phyloP scores from a whole-genome alignment of 169 alveolate species.

The Eimeria praecox region DNA sequence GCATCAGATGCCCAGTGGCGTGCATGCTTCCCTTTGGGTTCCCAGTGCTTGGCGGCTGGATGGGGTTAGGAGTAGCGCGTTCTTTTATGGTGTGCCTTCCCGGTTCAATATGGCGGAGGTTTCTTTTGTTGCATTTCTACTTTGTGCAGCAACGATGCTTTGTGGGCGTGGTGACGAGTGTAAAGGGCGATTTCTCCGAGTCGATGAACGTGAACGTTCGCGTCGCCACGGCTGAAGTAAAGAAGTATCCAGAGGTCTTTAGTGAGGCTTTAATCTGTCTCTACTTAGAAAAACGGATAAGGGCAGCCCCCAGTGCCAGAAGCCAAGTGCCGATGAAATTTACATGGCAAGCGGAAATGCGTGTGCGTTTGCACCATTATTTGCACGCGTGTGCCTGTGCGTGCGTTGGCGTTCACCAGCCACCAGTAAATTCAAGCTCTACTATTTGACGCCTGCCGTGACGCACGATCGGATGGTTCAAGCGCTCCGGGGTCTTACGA shows the following conservation, averaged over 20 bases:
- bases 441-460: conserved; percentile 81
- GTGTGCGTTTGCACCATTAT: neutral
- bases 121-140: neutral
- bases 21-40: neutral
- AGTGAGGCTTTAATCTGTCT: conserved; percentile 9
- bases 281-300: neutral
- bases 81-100: neutral
- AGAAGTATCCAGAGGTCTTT: conserved; percentile 75
- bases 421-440: conserved; percentile 69
- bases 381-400: neutral
- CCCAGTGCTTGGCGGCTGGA: neutral
- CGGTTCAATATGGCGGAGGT: neutral
- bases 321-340: neutral
- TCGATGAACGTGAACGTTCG: conserved; percentile 78
- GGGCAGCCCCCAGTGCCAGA: neutral
- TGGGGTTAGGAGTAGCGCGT: neutral
- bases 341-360: neutral
- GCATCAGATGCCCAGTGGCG: neutral
- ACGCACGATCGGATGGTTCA: conserved; percentile 82
- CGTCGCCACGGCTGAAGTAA: conserved; percentile 81
- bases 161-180: conserved; percentile 82
- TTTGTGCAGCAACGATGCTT: conserved; percentile 77
- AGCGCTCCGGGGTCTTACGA: conserved; percentile 82
- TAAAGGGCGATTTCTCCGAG: conserved; percentile 67
- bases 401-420: conserved; percentile 44